phyloP scores from a whole-genome alignment of 192 early-diverging fungal genomes.

The Coemansia sp. region DNA sequence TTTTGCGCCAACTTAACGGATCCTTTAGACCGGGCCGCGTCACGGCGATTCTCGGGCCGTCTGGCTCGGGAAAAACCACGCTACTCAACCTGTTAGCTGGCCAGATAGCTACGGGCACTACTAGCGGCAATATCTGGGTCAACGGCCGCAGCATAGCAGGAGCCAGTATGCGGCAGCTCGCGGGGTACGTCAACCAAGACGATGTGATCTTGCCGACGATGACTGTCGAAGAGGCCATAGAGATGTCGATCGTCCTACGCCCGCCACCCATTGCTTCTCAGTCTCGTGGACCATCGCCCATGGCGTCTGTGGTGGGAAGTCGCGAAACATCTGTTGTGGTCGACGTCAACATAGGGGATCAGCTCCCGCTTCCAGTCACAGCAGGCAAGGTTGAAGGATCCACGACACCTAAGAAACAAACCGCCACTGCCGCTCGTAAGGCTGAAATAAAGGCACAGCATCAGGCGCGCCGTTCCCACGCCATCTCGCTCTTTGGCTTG shows the following conservation, averaged over 20 bases:
- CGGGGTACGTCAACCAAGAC: conserved; percentile 61
- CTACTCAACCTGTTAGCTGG: conserved; percentile 65
- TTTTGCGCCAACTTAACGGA: conserved; percentile 33
- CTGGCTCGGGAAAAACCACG: conserved; percentile 66
- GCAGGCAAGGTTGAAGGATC: background rate
- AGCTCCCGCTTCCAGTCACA: conserved; percentile 24
- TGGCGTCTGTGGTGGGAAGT: background rate
- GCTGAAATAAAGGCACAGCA: conserved; percentile 11
- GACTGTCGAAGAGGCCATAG: conserved; percentile 79
- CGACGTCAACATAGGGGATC: conserved; percentile 25
- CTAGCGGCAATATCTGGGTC: conserved; percentile 58
- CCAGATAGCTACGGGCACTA: conserved; percentile 42
- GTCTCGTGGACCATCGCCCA: background rate
- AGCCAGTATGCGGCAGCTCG: conserved; percentile 55
- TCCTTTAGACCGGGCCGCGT: conserved; percentile 57
- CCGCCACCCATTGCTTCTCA: conserved; percentile 19
- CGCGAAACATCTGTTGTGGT: background rate
- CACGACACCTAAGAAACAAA: conserved; percentile 24
- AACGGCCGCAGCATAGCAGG: conserved; percentile 58
- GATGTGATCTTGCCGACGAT: conserved; percentile 65
- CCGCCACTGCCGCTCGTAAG: conserved; percentile 8
- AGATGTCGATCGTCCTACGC: conserved; percentile 61
- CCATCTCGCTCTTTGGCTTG: conserved; percentile 62
- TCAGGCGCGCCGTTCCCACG: conserved; percentile 52
- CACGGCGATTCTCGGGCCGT: conserved; percentile 65